phyloP scores from a whole-genome alignment of 371 early-diverging fungal species.

The Lichtheimia ornata region DNA sequence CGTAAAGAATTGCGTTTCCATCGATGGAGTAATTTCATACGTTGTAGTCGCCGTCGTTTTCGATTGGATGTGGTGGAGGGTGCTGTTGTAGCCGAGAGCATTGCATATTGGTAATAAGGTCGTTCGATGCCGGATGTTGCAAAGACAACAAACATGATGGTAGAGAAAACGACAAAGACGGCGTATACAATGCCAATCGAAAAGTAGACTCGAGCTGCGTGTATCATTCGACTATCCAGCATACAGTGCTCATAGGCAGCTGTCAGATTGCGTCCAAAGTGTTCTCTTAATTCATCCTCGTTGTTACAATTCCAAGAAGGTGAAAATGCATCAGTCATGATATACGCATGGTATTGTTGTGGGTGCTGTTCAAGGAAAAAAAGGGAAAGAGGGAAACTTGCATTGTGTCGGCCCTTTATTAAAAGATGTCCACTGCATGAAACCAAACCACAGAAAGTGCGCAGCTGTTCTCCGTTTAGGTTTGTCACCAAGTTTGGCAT shows the following conservation, averaged over 20 bases:
- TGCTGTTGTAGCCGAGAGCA: background rate
- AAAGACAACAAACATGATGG: conserved; percentile 11
- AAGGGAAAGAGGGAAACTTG: background rate
- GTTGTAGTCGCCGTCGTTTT: background rate
- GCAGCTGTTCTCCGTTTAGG: too few species aligned
- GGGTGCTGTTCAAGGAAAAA: background rate
- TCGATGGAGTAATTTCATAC: conserved; percentile 3
- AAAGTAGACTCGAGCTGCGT: conserved; percentile 16
- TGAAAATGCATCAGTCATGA: conserved; percentile 5
- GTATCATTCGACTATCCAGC: conserved; percentile 1
- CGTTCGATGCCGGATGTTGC: conserved; percentile 2
- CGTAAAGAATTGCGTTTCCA: conserved; percentile 20
- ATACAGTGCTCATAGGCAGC: background rate
- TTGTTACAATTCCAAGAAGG: conserved; percentile 4
- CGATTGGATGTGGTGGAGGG: background rate
- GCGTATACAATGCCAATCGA: conserved; percentile 8
- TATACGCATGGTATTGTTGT: background rate
- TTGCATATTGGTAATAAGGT: background rate
- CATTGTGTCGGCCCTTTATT: background rate
- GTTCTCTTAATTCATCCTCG: background rate
- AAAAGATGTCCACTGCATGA: conserved; percentile 1
- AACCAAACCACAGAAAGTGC: background rate
- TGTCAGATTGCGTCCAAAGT: background rate
- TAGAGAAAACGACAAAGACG: conserved; percentile 17
- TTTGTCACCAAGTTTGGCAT: too few species aligned